phyloP scores from a whole-genome alignment of 495 filamentous ascomycete species.

The Talaromyces nanjingensis region DNA sequence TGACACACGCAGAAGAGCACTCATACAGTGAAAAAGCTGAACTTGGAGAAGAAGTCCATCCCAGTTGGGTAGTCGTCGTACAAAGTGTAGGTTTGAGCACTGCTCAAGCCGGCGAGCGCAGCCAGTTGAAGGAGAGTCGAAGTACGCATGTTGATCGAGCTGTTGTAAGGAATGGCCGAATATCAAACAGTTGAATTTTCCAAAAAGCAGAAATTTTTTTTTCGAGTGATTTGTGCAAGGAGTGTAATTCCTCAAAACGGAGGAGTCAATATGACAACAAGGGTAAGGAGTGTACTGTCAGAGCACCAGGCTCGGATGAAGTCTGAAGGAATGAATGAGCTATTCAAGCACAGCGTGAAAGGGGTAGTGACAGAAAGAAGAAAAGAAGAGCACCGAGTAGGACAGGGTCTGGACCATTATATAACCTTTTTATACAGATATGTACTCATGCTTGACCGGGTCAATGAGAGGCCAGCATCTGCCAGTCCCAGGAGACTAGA shows the following conservation, averaged over 20 bases:
- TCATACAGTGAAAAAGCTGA: slow-evolving; percentile 41
- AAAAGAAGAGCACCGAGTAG: background rate
- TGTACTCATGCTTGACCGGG: background rate
- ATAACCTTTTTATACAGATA: background rate
- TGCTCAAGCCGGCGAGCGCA: slow-evolving; percentile 33
- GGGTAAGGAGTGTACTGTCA: slow-evolving; percentile 3
- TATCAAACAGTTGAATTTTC: background rate
- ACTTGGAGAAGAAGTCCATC: slow-evolving; percentile 48
- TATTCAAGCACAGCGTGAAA: slow-evolving; percentile 6
- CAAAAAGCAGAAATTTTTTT: background rate
- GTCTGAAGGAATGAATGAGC: slow-evolving; percentile 2
- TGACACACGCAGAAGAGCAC: slow-evolving; percentile 13
- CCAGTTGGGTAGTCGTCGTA: slow-evolving; percentile 33
- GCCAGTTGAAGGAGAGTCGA: slow-evolving; percentile 32
- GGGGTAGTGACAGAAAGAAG: background rate
- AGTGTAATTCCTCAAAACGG: background rate
- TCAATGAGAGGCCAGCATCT: background rate
- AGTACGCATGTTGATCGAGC: slow-evolving; percentile 31
- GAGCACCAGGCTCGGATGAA: slow-evolving; percentile 3
- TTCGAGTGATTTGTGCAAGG: background rate
- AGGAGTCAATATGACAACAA: background rate
- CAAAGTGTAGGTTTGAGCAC: slow-evolving; percentile 39
- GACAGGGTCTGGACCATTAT: background rate
- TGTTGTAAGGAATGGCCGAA: background rate
- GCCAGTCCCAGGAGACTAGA: background rate